Evolutionary conservation across 2,329 filamentous ascomycete species (phyloP).

Genomic region (Lachnellula cervina): DNA sequence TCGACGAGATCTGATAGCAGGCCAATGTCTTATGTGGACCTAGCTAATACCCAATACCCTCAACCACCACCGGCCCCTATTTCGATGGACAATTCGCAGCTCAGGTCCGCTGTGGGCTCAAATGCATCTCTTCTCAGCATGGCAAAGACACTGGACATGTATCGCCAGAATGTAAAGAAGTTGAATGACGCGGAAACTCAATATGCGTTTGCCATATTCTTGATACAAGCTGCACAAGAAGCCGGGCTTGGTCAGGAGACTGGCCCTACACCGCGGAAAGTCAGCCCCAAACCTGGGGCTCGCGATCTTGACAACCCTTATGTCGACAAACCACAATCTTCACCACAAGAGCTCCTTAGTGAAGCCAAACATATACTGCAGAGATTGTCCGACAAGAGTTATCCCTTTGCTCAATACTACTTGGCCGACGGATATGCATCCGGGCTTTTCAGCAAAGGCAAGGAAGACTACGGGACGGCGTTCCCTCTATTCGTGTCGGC

Average conservation of each 20-base stretch:
- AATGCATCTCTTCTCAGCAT: slow-evolving; percentile 88
- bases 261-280: slow-evolving; percentile 16
- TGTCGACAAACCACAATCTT: slow-evolving; percentile 43
- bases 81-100: slow-evolving; percentile 69
- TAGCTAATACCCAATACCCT: slow-evolving; percentile 47
- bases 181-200: slow-evolving; percentile 85
- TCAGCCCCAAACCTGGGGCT: slow-evolving; percentile 40
- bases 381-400: slow-evolving; percentile 77
- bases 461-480: slow-evolving; percentile 83
- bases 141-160: slow-evolving; percentile 96
- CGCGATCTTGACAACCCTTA: slow-evolving; percentile 45
- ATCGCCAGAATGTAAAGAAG: slow-evolving; percentile 94
- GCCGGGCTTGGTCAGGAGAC: slow-evolving; percentile 55
- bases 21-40: slow-evolving; percentile 39
- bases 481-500: slow-evolving; percentile 91
- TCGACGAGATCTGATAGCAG: slow-evolving; percentile 27
- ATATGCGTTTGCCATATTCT: slow-evolving; percentile 93
- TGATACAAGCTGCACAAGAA: slow-evolving; percentile 85
- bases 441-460: slow-evolving; percentile 90
- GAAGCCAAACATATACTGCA: slow-evolving; percentile 90
- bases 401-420: slow-evolving; percentile 98
- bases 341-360: slow-evolving; percentile 65
- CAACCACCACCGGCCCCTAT: slow-evolving; percentile 32
- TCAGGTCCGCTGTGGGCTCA: slow-evolving; percentile 75
- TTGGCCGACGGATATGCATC: slow-evolving; percentile 91